These are phyloP conservation scores for Castanea sativa DNA, from an alignment of 306 rosid genomes.

Conservation along the genomic window DNA sequence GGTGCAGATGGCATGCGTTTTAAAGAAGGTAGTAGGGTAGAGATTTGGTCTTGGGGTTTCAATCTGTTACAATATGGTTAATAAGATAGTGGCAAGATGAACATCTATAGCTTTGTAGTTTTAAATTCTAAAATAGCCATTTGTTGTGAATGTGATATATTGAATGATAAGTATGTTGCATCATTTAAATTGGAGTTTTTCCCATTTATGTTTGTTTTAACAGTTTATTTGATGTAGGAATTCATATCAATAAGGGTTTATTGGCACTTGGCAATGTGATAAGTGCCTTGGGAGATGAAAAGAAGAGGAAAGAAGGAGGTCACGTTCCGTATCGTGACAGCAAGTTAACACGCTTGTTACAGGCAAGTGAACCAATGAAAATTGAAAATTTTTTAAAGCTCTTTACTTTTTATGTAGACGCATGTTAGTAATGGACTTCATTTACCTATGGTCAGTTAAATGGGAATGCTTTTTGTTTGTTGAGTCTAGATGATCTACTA, in stretches of 20 bases:
- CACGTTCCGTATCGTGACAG: constrained; percentile 97
- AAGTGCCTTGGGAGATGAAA: constrained; percentile 97
- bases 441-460: background rate
- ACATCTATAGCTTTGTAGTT: background rate
- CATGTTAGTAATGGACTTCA: background rate
- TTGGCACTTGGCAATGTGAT: constrained; percentile 93
- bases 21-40: constrained; percentile 68
- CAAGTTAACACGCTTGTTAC: constrained; percentile 87
- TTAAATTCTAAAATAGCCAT: background rate
- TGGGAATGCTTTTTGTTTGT: background rate
- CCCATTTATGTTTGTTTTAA: background rate
- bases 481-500: background rate
- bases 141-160: background rate
- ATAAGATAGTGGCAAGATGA: background rate
- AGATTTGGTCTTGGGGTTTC: background rate
- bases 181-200: background rate
- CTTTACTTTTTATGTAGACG: background rate
- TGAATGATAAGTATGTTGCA: background rate
- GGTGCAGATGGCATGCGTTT: constrained; percentile 99
- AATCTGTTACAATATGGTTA: background rate
- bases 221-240: constrained; percentile 46
- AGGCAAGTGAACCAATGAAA: constrained; percentile 39
- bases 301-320: constrained; percentile 93
- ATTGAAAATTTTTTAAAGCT: background rate
- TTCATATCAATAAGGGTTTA: constrained; percentile 94